Conservation (phyloP, 2,329 filamentous ascomycete species). For the Arthroderma sp. region DNA sequence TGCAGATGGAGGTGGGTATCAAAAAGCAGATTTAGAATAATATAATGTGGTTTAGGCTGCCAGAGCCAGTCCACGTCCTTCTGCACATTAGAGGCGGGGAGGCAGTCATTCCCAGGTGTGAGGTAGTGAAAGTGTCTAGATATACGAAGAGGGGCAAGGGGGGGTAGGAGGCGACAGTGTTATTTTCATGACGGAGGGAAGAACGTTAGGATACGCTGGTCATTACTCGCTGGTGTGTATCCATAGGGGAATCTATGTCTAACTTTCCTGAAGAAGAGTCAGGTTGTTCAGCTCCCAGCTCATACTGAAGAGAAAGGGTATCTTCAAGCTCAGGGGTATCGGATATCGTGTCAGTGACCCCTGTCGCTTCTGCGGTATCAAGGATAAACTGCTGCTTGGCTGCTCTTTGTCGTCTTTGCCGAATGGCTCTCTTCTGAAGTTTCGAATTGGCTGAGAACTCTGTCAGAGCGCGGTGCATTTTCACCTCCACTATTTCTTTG, state of each 20-base stretch:
- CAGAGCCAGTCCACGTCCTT: neutral
- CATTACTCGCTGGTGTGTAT: neutral
- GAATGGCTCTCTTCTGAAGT: slow-evolving; percentile 23
- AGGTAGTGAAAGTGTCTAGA: neutral
- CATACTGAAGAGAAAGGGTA: neutral
- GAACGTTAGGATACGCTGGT: neutral
- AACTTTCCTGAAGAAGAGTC: neutral
- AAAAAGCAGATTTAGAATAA: neutral
- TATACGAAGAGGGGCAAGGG: no score
- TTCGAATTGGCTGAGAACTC: slow-evolving; percentile 42
- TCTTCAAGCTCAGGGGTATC: neutral
- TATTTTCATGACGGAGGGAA: neutral
- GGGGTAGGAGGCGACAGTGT: neutral
- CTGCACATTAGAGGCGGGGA: neutral
- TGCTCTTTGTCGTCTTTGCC: neutral
- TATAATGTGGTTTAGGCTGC: neutral
- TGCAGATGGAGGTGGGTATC: neutral
- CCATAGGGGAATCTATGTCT: neutral
- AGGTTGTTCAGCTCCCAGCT: neutral
- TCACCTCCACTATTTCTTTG: slow-evolving; percentile 63
- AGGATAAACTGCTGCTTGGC: neutral
- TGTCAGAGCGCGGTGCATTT: slow-evolving; percentile 54
- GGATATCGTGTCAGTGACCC: neutral
- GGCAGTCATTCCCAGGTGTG: neutral
- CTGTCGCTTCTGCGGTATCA: neutral